phyloP scores from a whole-genome alignment of 2,329 filamentous ascomycete species.

The Metarhizium anisopliae region DNA sequence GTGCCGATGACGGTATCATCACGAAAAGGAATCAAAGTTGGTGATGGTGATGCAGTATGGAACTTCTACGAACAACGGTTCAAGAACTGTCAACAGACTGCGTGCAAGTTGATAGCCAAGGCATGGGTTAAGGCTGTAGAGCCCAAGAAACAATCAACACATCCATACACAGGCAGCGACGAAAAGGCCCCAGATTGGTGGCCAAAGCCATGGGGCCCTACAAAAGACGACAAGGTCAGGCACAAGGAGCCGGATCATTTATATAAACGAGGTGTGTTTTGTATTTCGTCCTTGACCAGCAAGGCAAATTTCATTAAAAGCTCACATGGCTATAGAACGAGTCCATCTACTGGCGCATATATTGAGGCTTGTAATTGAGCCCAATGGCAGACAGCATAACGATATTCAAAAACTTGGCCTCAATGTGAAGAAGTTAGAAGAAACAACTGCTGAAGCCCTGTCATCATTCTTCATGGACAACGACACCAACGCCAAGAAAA shows the following conservation, averaged over 20 bases:
- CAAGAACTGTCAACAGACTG: slow-evolving; percentile 59
- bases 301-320: not conserved
- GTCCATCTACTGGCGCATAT: slow-evolving; percentile 52
- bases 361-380: slow-evolving; percentile 46
- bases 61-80: slow-evolving; percentile 54
- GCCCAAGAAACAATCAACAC: slow-evolving; percentile 67
- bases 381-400: slow-evolving; percentile 37
- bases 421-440: slow-evolving; percentile 47
- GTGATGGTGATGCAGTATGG: slow-evolving; percentile 44
- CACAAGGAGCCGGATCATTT: slow-evolving; percentile 70
- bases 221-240: slow-evolving; percentile 45
- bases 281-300: not conserved
- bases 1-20: slow-evolving; percentile 28
- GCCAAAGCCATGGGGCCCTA: slow-evolving; percentile 46
- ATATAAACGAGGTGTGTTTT: slow-evolving; percentile 50
- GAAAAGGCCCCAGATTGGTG: slow-evolving; percentile 58
- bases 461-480: slow-evolving; percentile 50
- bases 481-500: slow-evolving; percentile 46
- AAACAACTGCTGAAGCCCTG: slow-evolving; percentile 48
- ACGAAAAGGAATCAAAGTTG: slow-evolving; percentile 40
- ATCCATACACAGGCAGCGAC: slow-evolving; percentile 61
- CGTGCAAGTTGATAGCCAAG: slow-evolving; percentile 65
- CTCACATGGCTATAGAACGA: slow-evolving; percentile 36
- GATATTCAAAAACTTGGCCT: slow-evolving; percentile 45
- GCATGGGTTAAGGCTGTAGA: slow-evolving; percentile 68